Evolutionary conservation across 1,284 basidiomycete genomes (phyloP), one percentile per base, ranked within the genome.

Genomic region (Trametes versicolor): DNA sequence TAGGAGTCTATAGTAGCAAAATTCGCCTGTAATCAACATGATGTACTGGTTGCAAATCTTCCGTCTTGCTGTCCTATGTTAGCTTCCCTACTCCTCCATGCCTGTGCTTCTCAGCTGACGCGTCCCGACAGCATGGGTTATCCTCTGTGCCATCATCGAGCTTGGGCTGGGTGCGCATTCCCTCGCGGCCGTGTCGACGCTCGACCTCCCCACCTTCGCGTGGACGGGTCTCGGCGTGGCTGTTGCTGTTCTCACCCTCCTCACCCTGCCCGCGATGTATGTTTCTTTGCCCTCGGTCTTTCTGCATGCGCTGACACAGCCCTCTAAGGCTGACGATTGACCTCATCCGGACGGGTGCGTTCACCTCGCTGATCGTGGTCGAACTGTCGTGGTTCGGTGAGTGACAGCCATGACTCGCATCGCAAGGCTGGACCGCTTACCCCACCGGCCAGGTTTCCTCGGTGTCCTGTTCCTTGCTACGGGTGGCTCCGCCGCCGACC

Each of bases 331-430:
- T 72, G 7, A 54, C 65, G 13, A 62, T 74, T 49, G 73, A 74
- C 54, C 27, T 69, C 21, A 23, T 72, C 12, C 41, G 71, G 19
- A 62, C 61, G 9, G 68, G 68, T 0, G 71, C 71, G 21, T 71
- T 74, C 65, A 74, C 69, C 21, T 73, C 71, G 5, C 67, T 73
- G 70, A 73, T 75, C 52, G 66, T 72, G 25, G 64, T 73, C 19
- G 73, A 75, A 63, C 55, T 75, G 15, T 32, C 64, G 27, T 72
- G 70, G 70, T 64, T 75, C 2, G 67, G 73, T 74, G 23, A 51
- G 71, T 67, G 21, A 4, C 19, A 21, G 1, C 19, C 17, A 27
- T 17, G 6, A 12, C 41, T 13, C 15, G 17, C 15, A 15, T 4
- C 17, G 8, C 12, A 4, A 12, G 2, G n/a, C 27, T 13, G 19